Evolutionary conservation across 257 asterid genomes (phyloP), one percentile per base, ranked within the genome.

Genomic region (Linaria vulgaris): DNA sequence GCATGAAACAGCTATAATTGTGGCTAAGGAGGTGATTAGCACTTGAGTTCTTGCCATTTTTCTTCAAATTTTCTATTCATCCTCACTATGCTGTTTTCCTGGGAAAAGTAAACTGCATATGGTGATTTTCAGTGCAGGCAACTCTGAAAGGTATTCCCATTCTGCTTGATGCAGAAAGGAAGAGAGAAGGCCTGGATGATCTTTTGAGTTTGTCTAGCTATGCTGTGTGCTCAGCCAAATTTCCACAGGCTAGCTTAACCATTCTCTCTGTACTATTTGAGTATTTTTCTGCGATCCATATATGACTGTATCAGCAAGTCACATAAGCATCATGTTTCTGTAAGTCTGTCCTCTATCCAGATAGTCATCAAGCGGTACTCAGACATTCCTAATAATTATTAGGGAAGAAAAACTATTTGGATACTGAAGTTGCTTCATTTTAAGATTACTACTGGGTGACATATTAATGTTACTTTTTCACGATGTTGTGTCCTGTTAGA

Each of bases 91-190:
- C 38, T 37, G 12, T 52, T 21, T 15, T 59, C 69, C 55, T 64
- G 70, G 56, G 21, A 12, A 68, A 68, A 69, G 78, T 73, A 69
- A 70, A 74, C 74, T 68, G 59, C 75, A 59, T 30, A 64, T 74
- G 60, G 71, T 73, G 72, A 68, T 71, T 80, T 84, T 85, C 94
- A 83, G 95, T 82, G 91, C 94, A 94, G 99, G 99, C 97, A 82
- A 72, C 83, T 47, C 81, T 83, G 79, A 76, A 83, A 75, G 90
- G 92, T 65, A 83, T 94, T 63, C 99, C 97, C 20, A 85, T 94
- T 71, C 76, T 92, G 73, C 59, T 87, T 68, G 99, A 92, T 44
- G 95, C 96, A 27, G 99, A 92, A 80, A 85, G 76, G 81, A 82
- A 79, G 73, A 78, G 97, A 76, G 99, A 94, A 53, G 99, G 99